Base-by-base conservation (phyloP, 805 yeast species). In the Starmerella vaccinii region DNA sequence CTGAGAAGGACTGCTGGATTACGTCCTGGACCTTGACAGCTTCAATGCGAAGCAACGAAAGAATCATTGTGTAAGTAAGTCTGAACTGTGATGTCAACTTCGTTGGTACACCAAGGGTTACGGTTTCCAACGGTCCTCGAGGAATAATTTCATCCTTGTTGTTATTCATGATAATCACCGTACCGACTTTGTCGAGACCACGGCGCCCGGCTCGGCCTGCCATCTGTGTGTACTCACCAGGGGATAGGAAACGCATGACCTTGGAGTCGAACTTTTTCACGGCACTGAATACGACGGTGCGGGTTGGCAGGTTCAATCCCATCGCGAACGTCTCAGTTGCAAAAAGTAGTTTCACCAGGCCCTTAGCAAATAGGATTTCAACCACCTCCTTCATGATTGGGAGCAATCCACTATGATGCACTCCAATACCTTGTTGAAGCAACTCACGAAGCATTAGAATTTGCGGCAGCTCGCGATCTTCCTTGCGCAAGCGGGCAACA, bases 161-260 rank as follows among this genome's bases (percentile, higher is more conserved):
- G 5, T 60, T 57, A 2, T 94, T 74, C 94, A 92, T 87, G 6
- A 89, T 79, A 55, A 92, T 87, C 12, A 92, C 98, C 0, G 97
- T 90, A 63, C 98, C 98, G 0, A 84, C 86, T 19, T 80, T 70
- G 70, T 92, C 98, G 57, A 92, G 70, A 32, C 98, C 98, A 72
- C 98, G 80, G 69, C 98, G 80, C 53, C 98, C 98, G 0, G 98
- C 98, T 67, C 98, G 77, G 41, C 98, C 98, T 0, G 97, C 89
- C 98, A 92, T 92, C 68, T 90, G 98, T 0, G 97, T 92, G 64
- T 90, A 92, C 65, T 92, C 98, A 49, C 98, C 98, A 0, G 98
- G 96, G 9, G 82, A 74, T 53, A 92, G 72, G 61, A 82, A 77
- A 66, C 98, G 76, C 67, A 86, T 80, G 0, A 77, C 76, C 27